Percentiles rank a stretch among this genome's conserved stretches.
phyloP scores from a whole-genome alignment of 1,139 yeast species.

The Magnusiomyces magnusii region DNA sequence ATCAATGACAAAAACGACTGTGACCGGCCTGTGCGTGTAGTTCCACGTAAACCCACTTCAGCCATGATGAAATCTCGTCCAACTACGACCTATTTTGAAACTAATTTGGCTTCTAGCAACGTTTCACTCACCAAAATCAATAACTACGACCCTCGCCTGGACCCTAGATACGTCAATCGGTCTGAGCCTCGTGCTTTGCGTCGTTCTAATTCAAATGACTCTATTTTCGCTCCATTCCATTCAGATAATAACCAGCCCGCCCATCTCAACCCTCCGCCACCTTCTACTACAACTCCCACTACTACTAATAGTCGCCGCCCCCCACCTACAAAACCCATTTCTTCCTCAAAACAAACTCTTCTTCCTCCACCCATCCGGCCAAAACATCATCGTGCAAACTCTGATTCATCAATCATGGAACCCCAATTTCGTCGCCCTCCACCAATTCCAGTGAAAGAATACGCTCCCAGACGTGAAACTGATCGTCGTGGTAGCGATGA shows the following conservation, averaged over 20 bases:
- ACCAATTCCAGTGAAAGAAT: not conserved
- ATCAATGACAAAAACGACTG: not conserved
- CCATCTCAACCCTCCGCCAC: not conserved
- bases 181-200: not conserved
- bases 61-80: not conserved
- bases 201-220: conserved; percentile 14
- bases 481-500: conserved; percentile 9
- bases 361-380: conserved; percentile 7
- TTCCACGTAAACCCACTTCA: not conserved
- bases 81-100: not conserved
- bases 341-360: not conserved
- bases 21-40: not conserved
- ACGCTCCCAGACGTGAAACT: conserved; percentile 8
- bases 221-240: conserved; percentile 10
- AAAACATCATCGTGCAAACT: conserved; percentile 21
- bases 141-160: conserved; percentile 3
- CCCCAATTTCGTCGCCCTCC: conserved; percentile 13
- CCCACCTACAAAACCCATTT: conserved; percentile 2
- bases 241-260: not conserved
- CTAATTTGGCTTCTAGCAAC: not conserved
- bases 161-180: not conserved
- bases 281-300: not conserved
- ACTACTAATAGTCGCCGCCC: conserved; percentile 4
- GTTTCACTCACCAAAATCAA: conserved; percentile 1
- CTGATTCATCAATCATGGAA: conserved; percentile 27